A percentile compares a stretch with the other conserved stretches of the same genome.
Evolutionary conservation across 1,284 basidiomycete species (phyloP).

Genomic region (Ustilago cynodontis): DNA sequence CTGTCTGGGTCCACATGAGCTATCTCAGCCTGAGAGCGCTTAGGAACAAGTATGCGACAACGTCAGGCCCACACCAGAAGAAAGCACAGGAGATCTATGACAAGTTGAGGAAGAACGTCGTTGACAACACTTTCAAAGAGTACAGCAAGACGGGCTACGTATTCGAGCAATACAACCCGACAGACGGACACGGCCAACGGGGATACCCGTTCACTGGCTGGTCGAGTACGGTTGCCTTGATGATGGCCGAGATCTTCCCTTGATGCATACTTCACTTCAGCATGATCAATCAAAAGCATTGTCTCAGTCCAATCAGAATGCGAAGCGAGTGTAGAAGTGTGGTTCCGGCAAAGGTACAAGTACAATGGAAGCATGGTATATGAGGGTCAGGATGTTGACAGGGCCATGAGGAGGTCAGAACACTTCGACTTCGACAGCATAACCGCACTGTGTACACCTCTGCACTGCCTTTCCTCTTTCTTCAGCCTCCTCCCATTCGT

Average conservation of each 20-base stretch:
- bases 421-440: constrained; percentile 57
- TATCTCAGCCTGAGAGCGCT: constrained; percentile 84
- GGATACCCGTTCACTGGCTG: constrained; percentile 73
- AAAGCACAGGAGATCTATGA: constrained; percentile 82
- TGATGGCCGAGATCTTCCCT: constrained; percentile 66
- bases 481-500: constrained; percentile 56
- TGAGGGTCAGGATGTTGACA: not conserved
- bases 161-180: constrained; percentile 94
- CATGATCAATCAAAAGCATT: constrained; percentile 3
- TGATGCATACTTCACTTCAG: constrained; percentile 1
- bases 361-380: constrained; percentile 4
- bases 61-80: constrained; percentile 83
- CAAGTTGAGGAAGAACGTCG: constrained; percentile 82
- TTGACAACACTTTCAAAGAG: constrained; percentile 90
- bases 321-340: not conserved
- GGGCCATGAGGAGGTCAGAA: constrained; percentile 22
- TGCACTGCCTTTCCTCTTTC: constrained; percentile 45
- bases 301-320: not conserved
- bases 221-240: constrained; percentile 64
- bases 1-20: constrained; percentile 97
- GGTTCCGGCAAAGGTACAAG: not conserved
- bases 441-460: constrained; percentile 56
- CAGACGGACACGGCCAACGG: constrained; percentile 83
- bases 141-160: constrained; percentile 91
- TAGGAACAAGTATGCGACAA: constrained; percentile 81